Base-by-base conservation (phyloP, 805 yeast genomes). In the Candida anglica region DNA sequence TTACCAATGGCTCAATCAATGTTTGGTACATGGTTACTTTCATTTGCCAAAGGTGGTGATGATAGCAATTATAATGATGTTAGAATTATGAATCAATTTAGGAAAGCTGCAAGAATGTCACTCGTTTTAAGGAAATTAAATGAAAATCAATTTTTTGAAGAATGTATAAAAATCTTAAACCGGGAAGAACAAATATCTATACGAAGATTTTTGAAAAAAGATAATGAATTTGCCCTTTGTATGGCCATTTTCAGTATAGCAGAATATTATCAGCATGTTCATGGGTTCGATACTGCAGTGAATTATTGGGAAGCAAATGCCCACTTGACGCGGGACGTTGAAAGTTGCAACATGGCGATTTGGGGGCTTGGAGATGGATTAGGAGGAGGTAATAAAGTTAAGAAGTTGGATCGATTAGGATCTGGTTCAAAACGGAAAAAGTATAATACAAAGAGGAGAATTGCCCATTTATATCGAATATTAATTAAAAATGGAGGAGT, bases 401-500 rank as follows among this genome's bases (percentile, higher is more conserved):
- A 46, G 33, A 40, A 39, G 11, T 43, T 40, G 18, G 49, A 45
- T 24, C 41, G 40, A 2, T 36, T 51, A 3, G 54, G 56, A 5
- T 41, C 38, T 30, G 42, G 38, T 20, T 38, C 48, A 15, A 47
- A 42, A 30, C 39, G 47, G 7, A 33, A 44, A 34, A 45, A 46
- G 36, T 45, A 34, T 40, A 47, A 47, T 33, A 45, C 52, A 53
- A 57, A 57, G 42, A 36, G 46, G 24, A 30, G 32, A 36, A 58
- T 60, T 4, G 64, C 64, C 13, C 58, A 52, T 37, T 40, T 47
- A 25, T 49, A 45, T 20, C 45, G 63, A 15, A 41, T 37, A 38
- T 4, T 36, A 6, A 30, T 30, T 7, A 27, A 33, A n/a, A 26
- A 22, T 24, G 42, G 39, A 4, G 58, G 61, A 4, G 51, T 50